These are phyloP conservation scores for Cinnamomum micranthum DNA, from an alignment of 164 flowering plant genomes.

Conservation along the genomic window DNA sequence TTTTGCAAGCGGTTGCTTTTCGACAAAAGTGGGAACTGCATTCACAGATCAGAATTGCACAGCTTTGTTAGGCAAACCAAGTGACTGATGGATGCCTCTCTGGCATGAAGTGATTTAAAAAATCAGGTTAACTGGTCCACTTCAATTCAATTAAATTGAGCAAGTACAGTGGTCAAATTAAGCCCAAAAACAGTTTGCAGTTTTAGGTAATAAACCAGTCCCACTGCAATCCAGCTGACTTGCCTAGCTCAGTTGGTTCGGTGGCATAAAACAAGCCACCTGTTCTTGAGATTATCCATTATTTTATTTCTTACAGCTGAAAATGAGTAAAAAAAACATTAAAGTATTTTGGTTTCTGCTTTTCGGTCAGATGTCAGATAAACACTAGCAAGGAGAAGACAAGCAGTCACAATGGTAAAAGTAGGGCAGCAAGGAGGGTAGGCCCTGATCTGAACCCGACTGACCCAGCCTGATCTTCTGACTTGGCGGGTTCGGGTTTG, in stretches of 20 bases:
- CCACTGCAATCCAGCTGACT: background rate
- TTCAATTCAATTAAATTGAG: background rate
- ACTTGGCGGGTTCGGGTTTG: no score
- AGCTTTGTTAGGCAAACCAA: background rate
- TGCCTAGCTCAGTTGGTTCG: background rate
- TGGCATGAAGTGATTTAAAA: background rate
- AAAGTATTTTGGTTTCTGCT: no score
- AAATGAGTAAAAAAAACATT: background rate
- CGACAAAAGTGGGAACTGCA: constrained; percentile 84
- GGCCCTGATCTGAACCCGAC: no score
- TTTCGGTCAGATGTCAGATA: no score
- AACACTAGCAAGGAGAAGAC: no score
- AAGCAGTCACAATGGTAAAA: no score
- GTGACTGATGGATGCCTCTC: background rate
- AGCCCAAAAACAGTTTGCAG: background rate
- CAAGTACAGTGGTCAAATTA: background rate
- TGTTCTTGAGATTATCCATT: background rate
- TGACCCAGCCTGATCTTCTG: no score
- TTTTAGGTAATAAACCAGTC: background rate
- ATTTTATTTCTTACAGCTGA: background rate
- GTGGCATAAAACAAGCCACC: background rate
- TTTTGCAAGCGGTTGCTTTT: constrained; percentile 72
- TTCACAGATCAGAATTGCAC: constrained; percentile 7
- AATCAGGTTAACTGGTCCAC: background rate
- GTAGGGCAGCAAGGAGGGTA: no score